Conservation (phyloP, 306 rosid genomes). For the Cicer pinnatifidum region DNA sequence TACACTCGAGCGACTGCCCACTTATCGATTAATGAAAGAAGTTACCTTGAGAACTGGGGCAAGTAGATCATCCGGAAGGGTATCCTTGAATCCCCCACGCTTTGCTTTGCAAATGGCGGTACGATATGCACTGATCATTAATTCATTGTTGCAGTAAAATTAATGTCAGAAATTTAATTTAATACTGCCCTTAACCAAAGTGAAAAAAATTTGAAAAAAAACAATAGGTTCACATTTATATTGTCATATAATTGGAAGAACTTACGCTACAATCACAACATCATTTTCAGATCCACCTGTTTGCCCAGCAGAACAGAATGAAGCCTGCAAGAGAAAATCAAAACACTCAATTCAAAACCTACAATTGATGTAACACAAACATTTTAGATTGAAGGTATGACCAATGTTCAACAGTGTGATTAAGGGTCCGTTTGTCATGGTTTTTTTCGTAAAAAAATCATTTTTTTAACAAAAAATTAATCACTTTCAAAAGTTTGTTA, state of each 20-base stretch:
- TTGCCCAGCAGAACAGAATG: conserved; percentile 65
- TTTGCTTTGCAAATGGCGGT: conserved; percentile 88
- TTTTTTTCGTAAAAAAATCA: no score
- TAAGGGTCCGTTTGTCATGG: no score
- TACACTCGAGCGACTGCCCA: not conserved
- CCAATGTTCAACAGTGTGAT: no score
- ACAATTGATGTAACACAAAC: no score
- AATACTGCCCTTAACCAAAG: conserved; percentile 5
- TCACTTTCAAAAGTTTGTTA: no score
- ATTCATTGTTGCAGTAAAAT: conserved; percentile 34
- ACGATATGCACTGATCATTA: conserved; percentile 65
- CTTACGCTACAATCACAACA: conserved; percentile 89
- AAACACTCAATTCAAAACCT: not conserved
- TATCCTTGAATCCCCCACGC: conserved; percentile 89
- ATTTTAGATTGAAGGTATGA: no score
- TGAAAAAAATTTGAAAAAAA: not conserved
- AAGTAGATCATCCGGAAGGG: conserved; percentile 86
- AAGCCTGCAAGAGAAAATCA: conserved; percentile 54
- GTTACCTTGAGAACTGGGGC: conserved; percentile 84
- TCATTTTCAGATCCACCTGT: conserved; percentile 71
- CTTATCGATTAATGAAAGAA: conserved; percentile 13
- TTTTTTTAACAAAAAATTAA: no score
- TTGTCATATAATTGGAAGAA: conserved; percentile 20
- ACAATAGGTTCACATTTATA: conserved; percentile 2
- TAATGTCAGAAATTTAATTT: not conserved